Percentiles rank a stretch among this genome's conserved stretches.
Conservation (phyloP, 2,329 filamentous ascomycete genomes). For the Beauveria australis region DNA sequence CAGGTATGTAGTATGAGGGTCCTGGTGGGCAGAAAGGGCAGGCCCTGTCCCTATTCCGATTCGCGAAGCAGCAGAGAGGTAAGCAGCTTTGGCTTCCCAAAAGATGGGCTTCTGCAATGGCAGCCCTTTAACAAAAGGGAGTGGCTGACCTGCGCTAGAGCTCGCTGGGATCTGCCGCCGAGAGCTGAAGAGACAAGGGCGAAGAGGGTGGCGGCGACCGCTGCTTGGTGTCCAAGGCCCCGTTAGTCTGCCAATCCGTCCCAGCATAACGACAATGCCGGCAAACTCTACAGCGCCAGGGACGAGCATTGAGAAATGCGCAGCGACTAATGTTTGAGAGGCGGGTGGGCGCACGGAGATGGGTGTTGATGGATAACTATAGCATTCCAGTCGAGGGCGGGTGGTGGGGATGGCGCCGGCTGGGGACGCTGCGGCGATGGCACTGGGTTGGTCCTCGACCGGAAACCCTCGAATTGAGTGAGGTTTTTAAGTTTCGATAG, state of each 20-base stretch:
- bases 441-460: too few species aligned
- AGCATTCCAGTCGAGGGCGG: conserved; percentile 1
- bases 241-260: conserved; percentile 1
- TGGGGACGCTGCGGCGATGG: not conserved
- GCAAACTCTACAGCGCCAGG: not conserved
- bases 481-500: too few species aligned
- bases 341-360: not conserved
- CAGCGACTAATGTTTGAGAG: not conserved
- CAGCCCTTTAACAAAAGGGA: too few species aligned
- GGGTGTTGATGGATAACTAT: not conserved
- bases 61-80: not conserved
- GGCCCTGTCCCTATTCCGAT: not conserved
- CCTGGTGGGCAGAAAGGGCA: not conserved
- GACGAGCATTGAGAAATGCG: not conserved
- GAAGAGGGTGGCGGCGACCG: not conserved
- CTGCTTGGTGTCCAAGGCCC: not conserved
- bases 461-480: too few species aligned
- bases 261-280: not conserved
- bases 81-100: too few species aligned
- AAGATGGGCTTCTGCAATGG: too few species aligned
- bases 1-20: not conserved
- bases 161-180: too few species aligned
- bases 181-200: not conserved
- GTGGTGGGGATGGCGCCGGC: not conserved
- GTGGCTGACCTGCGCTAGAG: too few species aligned